Evolutionary conservation across 1,139 yeast species (phyloP).

Genomic region (Sugiyamaella japonica): DNA sequence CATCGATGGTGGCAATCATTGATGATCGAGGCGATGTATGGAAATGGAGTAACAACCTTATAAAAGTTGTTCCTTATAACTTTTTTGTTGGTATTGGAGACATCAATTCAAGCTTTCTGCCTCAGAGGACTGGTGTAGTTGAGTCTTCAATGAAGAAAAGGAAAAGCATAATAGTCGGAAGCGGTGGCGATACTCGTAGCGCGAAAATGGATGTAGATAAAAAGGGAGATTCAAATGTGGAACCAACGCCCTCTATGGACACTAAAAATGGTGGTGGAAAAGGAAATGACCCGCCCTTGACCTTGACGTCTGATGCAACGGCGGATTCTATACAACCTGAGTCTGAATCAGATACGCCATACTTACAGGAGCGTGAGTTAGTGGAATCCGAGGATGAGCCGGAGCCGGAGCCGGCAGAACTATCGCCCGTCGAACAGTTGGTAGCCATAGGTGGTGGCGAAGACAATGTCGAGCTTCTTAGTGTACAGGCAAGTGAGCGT

Average conservation of each 20-base stretch:
- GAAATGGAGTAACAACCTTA: constrained; percentile 93
- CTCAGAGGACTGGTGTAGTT: constrained; percentile 52
- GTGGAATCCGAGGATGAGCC: constrained; percentile 18
- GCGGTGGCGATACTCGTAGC: constrained; percentile 30
- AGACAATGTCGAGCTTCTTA: constrained; percentile 32
- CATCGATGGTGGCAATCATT: constrained; percentile 92
- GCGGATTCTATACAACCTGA: too few species aligned
- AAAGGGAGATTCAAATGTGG: constrained; percentile 1
- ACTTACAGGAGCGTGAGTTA: constrained; percentile 4
- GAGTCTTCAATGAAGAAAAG: constrained; percentile 18
- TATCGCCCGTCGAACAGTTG: constrained; percentile 31
- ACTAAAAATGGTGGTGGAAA: constrained; percentile 16
- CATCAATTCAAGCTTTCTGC: constrained; percentile 88
- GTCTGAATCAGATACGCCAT: not conserved
- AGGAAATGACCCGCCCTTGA: not conserved
- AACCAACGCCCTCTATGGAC: constrained; percentile 2
- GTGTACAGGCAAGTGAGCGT: constrained; percentile 50
- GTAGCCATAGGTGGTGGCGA: constrained; percentile 32
- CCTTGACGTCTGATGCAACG: too few species aligned
- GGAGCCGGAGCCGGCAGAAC: constrained; percentile 26
- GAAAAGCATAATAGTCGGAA: constrained; percentile 27
- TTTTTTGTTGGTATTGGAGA: constrained; percentile 98
- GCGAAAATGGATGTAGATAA: constrained; percentile 14
- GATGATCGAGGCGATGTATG: constrained; percentile 99
- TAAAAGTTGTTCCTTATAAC: constrained; percentile 92